Percentiles rank a stretch among this genome's conserved stretches.
phyloP scores from a whole-genome alignment of 179 eudicot species.

The Spinacia oleracea region DNA sequence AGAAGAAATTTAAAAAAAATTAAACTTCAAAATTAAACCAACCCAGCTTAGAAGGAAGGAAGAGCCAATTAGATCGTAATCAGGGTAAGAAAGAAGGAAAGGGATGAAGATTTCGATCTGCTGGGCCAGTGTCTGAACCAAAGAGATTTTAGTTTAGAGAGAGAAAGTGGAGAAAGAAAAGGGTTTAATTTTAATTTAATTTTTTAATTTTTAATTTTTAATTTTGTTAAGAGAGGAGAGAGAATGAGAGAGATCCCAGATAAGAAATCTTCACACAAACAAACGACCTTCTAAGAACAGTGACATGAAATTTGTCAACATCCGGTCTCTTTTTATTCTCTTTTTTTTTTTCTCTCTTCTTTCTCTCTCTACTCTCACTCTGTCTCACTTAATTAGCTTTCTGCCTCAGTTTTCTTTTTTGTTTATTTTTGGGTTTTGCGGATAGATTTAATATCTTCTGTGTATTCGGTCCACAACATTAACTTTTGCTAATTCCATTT shows the following conservation, averaged over 20 bases:
- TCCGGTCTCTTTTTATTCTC: slow-evolving; percentile 88
- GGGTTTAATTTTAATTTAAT: no score
- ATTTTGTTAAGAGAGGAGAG: slow-evolving; percentile 25
- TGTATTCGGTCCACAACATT: neutral
- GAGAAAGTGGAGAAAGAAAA: slow-evolving; percentile 10
- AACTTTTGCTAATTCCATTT: no score
- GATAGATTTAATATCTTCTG: no score
- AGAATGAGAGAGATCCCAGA: slow-evolving; percentile 85
- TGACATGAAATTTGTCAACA: slow-evolving; percentile 91
- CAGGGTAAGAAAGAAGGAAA: slow-evolving; percentile 27
- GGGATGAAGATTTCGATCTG: slow-evolving; percentile 73
- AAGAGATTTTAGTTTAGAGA: slow-evolving; percentile 22
- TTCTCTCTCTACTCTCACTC: slow-evolving; percentile 17
- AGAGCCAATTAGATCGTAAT: slow-evolving; percentile 48
- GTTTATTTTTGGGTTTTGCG: slow-evolving; percentile 36
- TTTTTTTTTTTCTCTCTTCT: slow-evolving; percentile 43
- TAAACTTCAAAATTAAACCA: slow-evolving; percentile 5
- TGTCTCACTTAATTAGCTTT: slow-evolving; percentile 5
- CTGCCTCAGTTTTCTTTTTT: slow-evolving; percentile 19
- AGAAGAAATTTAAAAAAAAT: slow-evolving; percentile 9
- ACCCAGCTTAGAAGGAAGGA: slow-evolving; percentile 22
- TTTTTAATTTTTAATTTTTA: neutral
- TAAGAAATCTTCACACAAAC: slow-evolving; percentile 80
- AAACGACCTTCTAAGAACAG: slow-evolving; percentile 79
- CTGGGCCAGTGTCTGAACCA: slow-evolving; percentile 62